Evolutionary conservation across 192 early-diverging fungal genomes (phyloP).

Genomic region (Coemansia asiatica): DNA sequence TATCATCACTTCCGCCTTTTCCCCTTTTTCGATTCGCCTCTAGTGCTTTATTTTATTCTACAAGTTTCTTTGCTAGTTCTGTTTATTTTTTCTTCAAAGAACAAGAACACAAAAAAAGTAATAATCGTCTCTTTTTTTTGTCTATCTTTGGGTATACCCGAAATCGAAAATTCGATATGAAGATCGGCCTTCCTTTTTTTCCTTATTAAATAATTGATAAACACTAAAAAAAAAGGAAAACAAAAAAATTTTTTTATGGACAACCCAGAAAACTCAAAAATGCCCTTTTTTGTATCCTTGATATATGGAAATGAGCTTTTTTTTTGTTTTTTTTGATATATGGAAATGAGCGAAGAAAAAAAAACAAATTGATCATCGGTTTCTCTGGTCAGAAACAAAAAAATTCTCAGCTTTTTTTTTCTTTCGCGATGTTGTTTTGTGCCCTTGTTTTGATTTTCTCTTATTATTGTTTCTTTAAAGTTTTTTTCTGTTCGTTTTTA

Average conservation of each 20-base stretch:
- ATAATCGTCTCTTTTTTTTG: not conserved
- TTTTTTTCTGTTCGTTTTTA: not conserved
- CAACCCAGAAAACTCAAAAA: not conserved
- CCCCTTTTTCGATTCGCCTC: not conserved
- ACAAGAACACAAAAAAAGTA: not conserved
- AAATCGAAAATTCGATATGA: not conserved
- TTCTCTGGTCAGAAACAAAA: not conserved
- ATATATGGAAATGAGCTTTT: not conserved
- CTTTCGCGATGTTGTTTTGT: conserved; percentile 2
- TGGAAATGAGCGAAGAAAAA: not conserved
- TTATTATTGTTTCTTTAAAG: not conserved
- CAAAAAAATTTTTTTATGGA: not conserved
- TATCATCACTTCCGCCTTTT: not conserved
- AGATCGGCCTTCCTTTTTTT: not conserved
- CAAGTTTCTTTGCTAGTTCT: no score
- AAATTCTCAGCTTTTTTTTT: not conserved
- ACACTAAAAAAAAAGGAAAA: not conserved
- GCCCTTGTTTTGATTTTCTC: conserved; percentile 6
- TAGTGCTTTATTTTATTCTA: no score
- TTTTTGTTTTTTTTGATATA: conserved; percentile 4
- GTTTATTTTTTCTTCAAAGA: no score
- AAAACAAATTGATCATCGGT: not conserved
- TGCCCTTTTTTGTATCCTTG: no score
- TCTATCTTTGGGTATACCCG: not conserved
- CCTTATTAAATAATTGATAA: not conserved